phyloP scores from a whole-genome alignment of 2,329 filamentous ascomycete species.

The Botrytis deweyae region DNA sequence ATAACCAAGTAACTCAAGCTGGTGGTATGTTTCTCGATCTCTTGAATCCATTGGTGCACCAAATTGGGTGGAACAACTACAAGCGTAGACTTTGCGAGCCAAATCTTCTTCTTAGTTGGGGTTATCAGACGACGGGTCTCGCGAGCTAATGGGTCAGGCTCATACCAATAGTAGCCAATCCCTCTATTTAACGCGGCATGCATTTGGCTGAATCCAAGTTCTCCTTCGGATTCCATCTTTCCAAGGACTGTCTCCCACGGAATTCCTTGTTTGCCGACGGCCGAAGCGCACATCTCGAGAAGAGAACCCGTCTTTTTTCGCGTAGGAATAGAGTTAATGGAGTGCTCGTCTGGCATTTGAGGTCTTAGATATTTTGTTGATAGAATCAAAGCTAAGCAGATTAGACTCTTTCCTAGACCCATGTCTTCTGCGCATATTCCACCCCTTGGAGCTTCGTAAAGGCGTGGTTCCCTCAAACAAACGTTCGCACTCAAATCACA shows the following conservation, averaged over 20 bases:
- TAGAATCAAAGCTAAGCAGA: slow-evolving; percentile 74
- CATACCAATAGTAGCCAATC: slow-evolving; percentile 58
- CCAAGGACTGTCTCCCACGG: slow-evolving; percentile 70
- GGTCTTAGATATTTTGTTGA: slow-evolving; percentile 71
- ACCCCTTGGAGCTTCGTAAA: slow-evolving; percentile 72
- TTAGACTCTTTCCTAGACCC: slow-evolving; percentile 84
- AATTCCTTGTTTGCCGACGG: slow-evolving; percentile 62
- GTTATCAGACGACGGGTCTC: slow-evolving; percentile 42
- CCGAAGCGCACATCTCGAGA: slow-evolving; percentile 72
- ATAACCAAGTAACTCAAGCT: slow-evolving; percentile 66
- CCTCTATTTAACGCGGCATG: slow-evolving; percentile 55
- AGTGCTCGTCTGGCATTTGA: slow-evolving; percentile 62
- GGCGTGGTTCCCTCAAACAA: slow-evolving; percentile 63
- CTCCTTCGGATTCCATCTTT: slow-evolving; percentile 30
- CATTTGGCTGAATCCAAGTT: neutral
- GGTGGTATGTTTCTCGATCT: slow-evolving; percentile 75
- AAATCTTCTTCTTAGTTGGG: slow-evolving; percentile 51
- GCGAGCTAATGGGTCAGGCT: slow-evolving; percentile 45
- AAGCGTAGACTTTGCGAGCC: slow-evolving; percentile 67
- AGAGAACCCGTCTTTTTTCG: slow-evolving; percentile 58
- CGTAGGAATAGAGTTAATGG: slow-evolving; percentile 41
- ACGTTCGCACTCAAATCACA: slow-evolving; percentile 64
- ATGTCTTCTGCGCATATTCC: slow-evolving; percentile 81
- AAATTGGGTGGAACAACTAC: slow-evolving; percentile 82
- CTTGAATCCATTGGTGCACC: slow-evolving; percentile 77